Conservation (phyloP, 139 green algal genomes). For the Microglena sp. region DNA sequence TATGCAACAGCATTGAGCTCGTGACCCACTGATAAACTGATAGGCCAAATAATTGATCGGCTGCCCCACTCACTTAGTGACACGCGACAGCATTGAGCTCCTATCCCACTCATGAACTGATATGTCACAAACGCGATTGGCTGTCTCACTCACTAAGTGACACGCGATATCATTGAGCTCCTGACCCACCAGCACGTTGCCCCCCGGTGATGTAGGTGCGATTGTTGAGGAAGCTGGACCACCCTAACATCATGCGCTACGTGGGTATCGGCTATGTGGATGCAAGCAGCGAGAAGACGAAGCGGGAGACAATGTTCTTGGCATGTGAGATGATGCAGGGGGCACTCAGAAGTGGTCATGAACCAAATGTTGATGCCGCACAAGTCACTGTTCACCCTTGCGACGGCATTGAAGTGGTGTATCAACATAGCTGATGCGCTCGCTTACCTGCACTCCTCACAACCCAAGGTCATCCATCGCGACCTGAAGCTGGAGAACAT, state of each 20-base stretch:
- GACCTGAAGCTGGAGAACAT: too few relatives aligned
- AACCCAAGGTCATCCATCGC: slow-evolving; percentile 1
- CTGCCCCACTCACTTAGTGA: too few relatives aligned
- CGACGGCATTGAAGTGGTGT: not conserved
- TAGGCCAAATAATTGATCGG: too few relatives aligned
- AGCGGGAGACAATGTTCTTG: not conserved
- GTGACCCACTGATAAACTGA: too few relatives aligned
- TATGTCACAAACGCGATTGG: too few relatives aligned
- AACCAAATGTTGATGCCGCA: slow-evolving; percentile 1
- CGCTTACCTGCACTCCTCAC: not conserved
- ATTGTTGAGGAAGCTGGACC: slow-evolving; percentile 6
- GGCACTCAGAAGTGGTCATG: slow-evolving; percentile 8
- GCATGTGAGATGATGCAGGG: slow-evolving; percentile 3
- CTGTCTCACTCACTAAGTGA: too few relatives aligned
- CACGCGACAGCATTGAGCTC: too few relatives aligned
- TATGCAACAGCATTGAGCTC: too few relatives aligned
- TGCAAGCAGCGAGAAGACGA: not conserved
- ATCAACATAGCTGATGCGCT: slow-evolving; percentile 7
- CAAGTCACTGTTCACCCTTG: slow-evolving; percentile 1
- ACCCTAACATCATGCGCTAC: slow-evolving; percentile 1
- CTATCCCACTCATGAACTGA: too few relatives aligned
- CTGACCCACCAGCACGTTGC: too few relatives aligned
- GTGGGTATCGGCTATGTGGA: slow-evolving; percentile 1
- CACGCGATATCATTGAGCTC: too few relatives aligned
- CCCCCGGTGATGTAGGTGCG: too few relatives aligned